phyloP scores from a whole-genome alignment of 805 yeast species.

The Lipomyces starkeyi region DNA sequence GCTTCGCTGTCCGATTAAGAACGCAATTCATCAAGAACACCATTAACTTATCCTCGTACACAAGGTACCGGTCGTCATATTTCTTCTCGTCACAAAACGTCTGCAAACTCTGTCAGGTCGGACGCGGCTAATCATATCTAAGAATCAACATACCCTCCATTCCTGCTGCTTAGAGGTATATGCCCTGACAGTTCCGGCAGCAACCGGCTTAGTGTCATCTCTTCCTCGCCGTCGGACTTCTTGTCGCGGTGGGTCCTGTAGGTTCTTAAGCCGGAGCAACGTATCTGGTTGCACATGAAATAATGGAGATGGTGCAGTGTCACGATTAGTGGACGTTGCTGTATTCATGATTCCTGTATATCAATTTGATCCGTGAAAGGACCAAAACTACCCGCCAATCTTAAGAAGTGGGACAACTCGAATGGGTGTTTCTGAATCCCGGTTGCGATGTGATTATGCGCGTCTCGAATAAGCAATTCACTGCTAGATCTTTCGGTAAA shows the following conservation, averaged over 20 bases:
- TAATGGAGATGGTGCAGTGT: not conserved
- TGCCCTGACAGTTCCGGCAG: constrained; percentile 21
- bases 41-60: constrained; percentile 14
- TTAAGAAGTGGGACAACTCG: not conserved
- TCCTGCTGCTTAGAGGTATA: constrained; percentile 20
- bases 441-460: not conserved
- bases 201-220: constrained; percentile 17
- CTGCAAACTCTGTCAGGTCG: not conserved
- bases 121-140: not conserved
- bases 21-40: constrained; percentile 11
- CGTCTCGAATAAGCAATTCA: not conserved
- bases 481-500: no score
- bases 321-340: not conserved
- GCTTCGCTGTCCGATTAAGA: constrained; percentile 11
- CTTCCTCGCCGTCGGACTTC: constrained; percentile 9
- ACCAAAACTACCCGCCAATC: not conserved
- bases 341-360: not conserved
- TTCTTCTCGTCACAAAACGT: constrained; percentile 13
- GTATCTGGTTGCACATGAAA: constrained; percentile 1
- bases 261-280: constrained; percentile 1
- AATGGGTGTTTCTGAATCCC: no score
- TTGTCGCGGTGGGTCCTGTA: constrained; percentile 5
- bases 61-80: constrained; percentile 19
- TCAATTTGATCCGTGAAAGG: not conserved
- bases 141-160: constrained; percentile 15